Percentiles rank a stretch among this genome's conserved stretches.
Evolutionary conservation across 1,139 yeast species (phyloP).

Genomic region (Taphrina betulina): DNA sequence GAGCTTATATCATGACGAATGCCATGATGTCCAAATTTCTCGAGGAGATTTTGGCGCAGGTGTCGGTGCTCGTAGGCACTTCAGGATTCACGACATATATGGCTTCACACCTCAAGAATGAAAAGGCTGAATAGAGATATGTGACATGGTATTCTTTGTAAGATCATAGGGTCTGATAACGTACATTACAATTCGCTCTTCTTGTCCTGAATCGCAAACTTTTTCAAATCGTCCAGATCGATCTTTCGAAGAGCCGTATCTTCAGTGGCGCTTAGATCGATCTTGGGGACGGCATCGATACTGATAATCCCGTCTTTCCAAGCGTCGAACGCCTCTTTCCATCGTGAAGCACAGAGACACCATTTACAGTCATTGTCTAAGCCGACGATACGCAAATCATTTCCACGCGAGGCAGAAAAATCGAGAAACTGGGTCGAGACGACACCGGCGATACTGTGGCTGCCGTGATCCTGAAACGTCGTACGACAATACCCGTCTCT

Average conservation of each 20-base stretch:
- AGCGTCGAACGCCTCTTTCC: constrained; percentile 30
- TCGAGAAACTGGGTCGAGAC: constrained; percentile 30
- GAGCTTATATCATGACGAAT: constrained; percentile 14
- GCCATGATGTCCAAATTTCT: constrained; percentile 27
- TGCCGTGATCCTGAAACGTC: constrained; percentile 25
- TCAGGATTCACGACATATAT: constrained; percentile 21
- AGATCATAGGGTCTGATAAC: too few species aligned
- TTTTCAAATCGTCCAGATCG: constrained; percentile 17
- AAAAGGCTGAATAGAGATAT: constrained; percentile 3
- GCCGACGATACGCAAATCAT: constrained; percentile 23
- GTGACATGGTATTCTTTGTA: too few species aligned
- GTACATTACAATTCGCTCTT: constrained; percentile 5
- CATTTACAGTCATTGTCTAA: constrained; percentile 26
- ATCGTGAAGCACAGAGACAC: constrained; percentile 31
- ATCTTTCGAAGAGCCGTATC: constrained; percentile 21
- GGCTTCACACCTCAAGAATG: constrained; percentile 9
- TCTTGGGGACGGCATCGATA: constrained; percentile 23
- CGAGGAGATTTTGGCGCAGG: constrained; percentile 7
- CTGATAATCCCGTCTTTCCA: constrained; percentile 24
- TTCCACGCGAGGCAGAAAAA: constrained; percentile 26
- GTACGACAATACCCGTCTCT: constrained; percentile 32
- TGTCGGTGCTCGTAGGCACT: constrained; percentile 12
- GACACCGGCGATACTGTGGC: constrained; percentile 27
- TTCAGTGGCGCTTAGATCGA: constrained; percentile 25
- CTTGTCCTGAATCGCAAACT: constrained; percentile 9